Conservation (phyloP, 2,329 filamentous ascomycete species). For the Neophaeococcomyces mojaviensis region DNA sequence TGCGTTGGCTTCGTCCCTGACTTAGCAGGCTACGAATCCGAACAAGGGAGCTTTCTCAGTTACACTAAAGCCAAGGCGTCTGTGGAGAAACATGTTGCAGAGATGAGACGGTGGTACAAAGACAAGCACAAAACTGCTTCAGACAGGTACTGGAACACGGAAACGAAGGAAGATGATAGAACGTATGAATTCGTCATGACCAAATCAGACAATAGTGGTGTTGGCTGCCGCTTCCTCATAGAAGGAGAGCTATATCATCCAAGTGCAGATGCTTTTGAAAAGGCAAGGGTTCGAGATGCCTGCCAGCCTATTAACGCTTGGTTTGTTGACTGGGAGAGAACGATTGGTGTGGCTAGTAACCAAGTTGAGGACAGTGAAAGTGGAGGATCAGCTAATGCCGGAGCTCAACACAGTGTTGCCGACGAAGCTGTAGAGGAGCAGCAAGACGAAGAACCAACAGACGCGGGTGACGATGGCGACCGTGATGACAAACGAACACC, state of each 20-base stretch:
- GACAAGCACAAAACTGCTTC: not conserved
- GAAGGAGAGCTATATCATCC: conserved; percentile 14
- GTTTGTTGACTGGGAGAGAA: conserved; percentile 19
- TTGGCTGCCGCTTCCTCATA: conserved; percentile 15
- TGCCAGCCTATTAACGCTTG: conserved; percentile 8
- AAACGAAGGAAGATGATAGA: conserved; percentile 8
- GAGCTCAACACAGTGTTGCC: not conserved
- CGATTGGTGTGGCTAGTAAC: not conserved
- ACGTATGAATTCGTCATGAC: conserved; percentile 15
- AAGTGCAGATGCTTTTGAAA: conserved; percentile 10
- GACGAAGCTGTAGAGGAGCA: too few relatives aligned
- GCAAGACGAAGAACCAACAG: too few relatives aligned
- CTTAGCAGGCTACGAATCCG: not conserved
- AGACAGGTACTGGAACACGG: not conserved
- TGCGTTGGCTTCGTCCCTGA: not conserved
- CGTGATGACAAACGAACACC: too few relatives aligned
- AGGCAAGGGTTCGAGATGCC: conserved; percentile 10
- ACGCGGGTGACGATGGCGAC: too few relatives aligned
- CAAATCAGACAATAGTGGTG: conserved; percentile 10
- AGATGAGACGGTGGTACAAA: too few relatives aligned
- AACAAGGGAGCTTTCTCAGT: not conserved
- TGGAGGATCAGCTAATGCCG: not conserved
- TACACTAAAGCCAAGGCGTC: not conserved
- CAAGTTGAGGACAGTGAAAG: not conserved
- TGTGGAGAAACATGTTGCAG: too few relatives aligned